Conservation (phyloP, 225 moss, liverwort and hornwort species). For the Asterella californica region DNA sequence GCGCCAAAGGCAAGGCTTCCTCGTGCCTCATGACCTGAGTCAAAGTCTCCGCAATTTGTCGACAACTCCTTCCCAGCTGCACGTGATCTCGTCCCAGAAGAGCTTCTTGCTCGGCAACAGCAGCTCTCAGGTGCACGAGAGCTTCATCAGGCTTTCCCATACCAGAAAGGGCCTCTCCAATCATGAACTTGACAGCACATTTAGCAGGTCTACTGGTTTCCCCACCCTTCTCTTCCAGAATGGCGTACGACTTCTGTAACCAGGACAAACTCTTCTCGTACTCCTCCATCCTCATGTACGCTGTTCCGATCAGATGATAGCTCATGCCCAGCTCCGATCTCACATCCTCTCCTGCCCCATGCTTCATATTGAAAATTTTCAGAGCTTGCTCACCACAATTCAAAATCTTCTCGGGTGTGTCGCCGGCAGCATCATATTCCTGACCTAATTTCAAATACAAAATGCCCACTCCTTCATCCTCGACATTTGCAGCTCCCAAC, state of each 20-base stretch:
- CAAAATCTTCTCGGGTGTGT: slow-evolving; percentile 56
- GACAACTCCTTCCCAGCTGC: slow-evolving; percentile 71
- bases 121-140: slow-evolving; percentile 60
- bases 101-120: slow-evolving; percentile 73
- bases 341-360: slow-evolving; percentile 39
- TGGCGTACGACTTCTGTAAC: slow-evolving; percentile 49
- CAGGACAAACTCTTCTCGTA: slow-evolving; percentile 57
- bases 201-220: slow-evolving; percentile 59
- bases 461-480: slow-evolving; percentile 31
- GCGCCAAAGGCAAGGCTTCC: slow-evolving; percentile 60
- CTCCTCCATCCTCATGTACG: slow-evolving; percentile 57
- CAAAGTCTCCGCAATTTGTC: slow-evolving; percentile 79
- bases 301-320: slow-evolving; percentile 72
- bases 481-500: slow-evolving; percentile 24
- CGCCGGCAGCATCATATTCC: slow-evolving; percentile 70
- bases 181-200: slow-evolving; percentile 65
- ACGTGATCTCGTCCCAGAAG: slow-evolving; percentile 62
- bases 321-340: slow-evolving; percentile 69
- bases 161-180: slow-evolving; percentile 66
- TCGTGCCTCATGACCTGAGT: slow-evolving; percentile 81
- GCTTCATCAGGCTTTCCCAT: slow-evolving; percentile 83
- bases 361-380: slow-evolving; percentile 46
- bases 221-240: slow-evolving; percentile 56
- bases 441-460: slow-evolving; percentile 66
- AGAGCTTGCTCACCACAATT: slow-evolving; percentile 76